Evolutionary conservation across 352 stramenopile species (phyloP).

Genomic region (Globisporangium orthogonon): DNA sequence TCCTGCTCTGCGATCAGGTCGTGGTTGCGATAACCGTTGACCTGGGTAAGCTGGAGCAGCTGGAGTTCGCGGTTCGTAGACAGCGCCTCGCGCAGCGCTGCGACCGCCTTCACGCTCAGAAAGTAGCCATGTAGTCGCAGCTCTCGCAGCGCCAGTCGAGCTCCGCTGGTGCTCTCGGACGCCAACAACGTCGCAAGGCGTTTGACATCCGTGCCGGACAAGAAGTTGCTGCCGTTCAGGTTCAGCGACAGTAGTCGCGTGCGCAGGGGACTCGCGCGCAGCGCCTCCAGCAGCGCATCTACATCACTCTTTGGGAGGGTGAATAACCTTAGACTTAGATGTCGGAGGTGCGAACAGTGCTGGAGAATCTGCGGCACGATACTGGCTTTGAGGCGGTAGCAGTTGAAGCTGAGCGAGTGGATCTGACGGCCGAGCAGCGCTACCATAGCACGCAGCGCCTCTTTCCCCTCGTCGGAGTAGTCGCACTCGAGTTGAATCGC

Average conservation of each 20-base stretch:
- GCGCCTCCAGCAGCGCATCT: background rate
- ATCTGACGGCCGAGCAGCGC: background rate
- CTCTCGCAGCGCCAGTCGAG: background rate
- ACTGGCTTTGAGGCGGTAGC: background rate
- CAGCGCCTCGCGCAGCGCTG: too few relatives aligned
- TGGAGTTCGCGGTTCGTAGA: too few relatives aligned
- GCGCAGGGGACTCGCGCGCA: background rate
- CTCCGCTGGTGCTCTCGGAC: background rate
- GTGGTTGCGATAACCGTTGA: too few relatives aligned
- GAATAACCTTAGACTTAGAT: background rate
- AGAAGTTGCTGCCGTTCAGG: background rate
- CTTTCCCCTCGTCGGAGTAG: background rate
- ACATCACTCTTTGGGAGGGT: background rate
- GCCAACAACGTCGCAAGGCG: background rate
- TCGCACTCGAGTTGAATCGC: background rate
- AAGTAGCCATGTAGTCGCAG: background rate
- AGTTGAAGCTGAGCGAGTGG: background rate
- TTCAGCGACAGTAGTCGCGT: background rate
- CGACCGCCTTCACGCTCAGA: background rate
- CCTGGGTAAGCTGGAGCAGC: background rate
- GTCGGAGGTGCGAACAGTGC: background rate
- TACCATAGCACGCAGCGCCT: background rate
- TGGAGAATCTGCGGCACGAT: background rate
- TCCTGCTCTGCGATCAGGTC: background rate
- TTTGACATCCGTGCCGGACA: background rate